A percentile compares a stretch with the other conserved stretches of the same genome.
Evolutionary conservation across 495 filamentous ascomycete genomes (phyloP).

Genomic region (Cryomyces antarcticus): DNA sequence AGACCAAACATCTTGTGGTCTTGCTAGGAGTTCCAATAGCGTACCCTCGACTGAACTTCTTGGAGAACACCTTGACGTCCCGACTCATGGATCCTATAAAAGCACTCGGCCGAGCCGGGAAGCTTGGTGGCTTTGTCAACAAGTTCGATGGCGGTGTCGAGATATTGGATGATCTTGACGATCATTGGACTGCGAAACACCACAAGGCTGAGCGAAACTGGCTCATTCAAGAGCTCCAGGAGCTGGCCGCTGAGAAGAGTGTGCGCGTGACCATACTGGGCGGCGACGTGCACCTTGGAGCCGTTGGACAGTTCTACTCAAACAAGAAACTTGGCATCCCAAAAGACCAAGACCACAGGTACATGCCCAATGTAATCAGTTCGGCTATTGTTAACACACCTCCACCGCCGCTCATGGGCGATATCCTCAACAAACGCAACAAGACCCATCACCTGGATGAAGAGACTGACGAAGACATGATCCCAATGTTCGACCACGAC

Average conservation of each 20-base stretch:
- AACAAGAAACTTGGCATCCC: constrained; percentile 57
- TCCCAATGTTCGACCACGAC: constrained; percentile 74
- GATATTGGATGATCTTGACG: constrained; percentile 77
- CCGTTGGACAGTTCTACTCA: constrained; percentile 85
- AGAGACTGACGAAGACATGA: constrained; percentile 86
- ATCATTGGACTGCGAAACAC: constrained; percentile 93
- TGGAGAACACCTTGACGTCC: constrained; percentile 60
- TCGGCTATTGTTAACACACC: constrained; percentile 86
- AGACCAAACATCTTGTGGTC: constrained; percentile 76
- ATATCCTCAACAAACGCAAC: constrained; percentile 83
- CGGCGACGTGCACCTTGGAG: constrained; percentile 85
- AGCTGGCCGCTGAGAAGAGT: constrained; percentile 74
- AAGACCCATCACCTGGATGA: constrained; percentile 74
- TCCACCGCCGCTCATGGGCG: constrained; percentile 71
- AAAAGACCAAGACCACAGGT: constrained; percentile 76
- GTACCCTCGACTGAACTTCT: constrained; percentile 70
- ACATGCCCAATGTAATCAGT: constrained; percentile 79
- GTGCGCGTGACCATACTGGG: constrained; percentile 77
- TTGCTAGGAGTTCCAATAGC: constrained; percentile 60
- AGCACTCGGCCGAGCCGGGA: constrained; percentile 59
- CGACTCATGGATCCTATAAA: constrained; percentile 71
- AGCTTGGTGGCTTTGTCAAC: constrained; percentile 68
- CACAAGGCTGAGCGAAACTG: constrained; percentile 76
- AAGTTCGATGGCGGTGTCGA: constrained; percentile 84
- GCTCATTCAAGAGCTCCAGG: constrained; percentile 76